phyloP scores from a whole-genome alignment of 2,329 filamentous ascomycete species.

The Fusarium lateritium region DNA sequence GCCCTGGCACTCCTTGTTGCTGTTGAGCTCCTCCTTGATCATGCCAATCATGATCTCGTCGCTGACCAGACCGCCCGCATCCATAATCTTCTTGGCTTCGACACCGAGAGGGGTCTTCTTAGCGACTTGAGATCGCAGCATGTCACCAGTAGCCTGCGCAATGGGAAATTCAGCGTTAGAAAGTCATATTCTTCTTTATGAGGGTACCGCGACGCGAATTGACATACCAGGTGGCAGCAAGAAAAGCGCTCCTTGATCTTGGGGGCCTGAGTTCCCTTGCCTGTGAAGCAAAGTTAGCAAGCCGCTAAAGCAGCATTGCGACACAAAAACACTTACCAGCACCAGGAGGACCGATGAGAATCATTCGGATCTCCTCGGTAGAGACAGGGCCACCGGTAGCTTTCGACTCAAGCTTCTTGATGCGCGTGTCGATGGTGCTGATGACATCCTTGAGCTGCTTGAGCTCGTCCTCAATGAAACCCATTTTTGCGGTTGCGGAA shows the following conservation, averaged over 20 bases:
- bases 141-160: conserved; percentile 92
- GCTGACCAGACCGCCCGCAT: conserved; percentile 95
- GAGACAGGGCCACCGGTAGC: conserved; percentile 69
- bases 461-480: conserved; percentile 88
- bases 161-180: conserved; percentile 38
- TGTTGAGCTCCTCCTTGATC: conserved; percentile 97
- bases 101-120: conserved; percentile 95
- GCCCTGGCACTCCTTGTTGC: conserved; percentile 95
- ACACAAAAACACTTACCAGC: conserved; percentile 77
- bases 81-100: conserved; percentile 99
- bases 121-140: conserved; percentile 97
- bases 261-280: conserved; percentile 98
- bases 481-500: conserved; percentile 74
- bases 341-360: conserved; percentile 96
- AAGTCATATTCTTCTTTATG: background rate
- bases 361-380: conserved; percentile 86
- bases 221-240: conserved; percentile 92
- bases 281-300: conserved; percentile 63
- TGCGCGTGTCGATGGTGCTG: conserved; percentile 85
- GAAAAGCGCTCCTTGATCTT: conserved; percentile 98
- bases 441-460: conserved; percentile 89
- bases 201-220: conserved; percentile 33
- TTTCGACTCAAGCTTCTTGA: conserved; percentile 86
- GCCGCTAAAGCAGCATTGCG: conserved; percentile 8
- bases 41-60: conserved; percentile 99